A percentile compares a stretch with the other conserved stretches of the same genome.
These are phyloP conservation scores for Didymella lethalis DNA, from an alignment of 2,329 filamentous ascomycete genomes.

Conservation along the genomic window DNA sequence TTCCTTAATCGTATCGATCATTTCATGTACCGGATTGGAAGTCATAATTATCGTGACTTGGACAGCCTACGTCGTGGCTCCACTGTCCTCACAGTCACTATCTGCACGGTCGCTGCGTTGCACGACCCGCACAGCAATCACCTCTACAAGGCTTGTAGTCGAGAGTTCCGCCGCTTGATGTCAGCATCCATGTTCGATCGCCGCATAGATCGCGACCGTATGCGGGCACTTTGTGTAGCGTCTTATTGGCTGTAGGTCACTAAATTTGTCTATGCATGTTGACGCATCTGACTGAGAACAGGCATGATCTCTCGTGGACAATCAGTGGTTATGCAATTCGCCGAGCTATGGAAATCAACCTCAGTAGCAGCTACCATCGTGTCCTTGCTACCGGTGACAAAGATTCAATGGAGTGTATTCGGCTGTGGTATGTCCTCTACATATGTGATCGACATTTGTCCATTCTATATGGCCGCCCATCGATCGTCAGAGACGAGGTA, in stretches of 20 bases:
- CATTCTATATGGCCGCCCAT: constrained; percentile 66
- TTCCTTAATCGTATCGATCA: constrained; percentile 57
- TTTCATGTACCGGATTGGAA: constrained; percentile 58
- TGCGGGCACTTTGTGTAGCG: constrained; percentile 67
- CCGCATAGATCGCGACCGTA: constrained; percentile 65
- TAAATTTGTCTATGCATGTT: background rate
- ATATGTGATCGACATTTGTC: constrained; percentile 72
- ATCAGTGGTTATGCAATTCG: constrained; percentile 64
- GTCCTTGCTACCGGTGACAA: constrained; percentile 52
- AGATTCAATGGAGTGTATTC: constrained; percentile 61
- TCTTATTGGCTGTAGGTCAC: constrained; percentile 64
- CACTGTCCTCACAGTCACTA: constrained; percentile 63
- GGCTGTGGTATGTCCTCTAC: constrained; percentile 67
- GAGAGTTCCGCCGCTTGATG: constrained; percentile 65
- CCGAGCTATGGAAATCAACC: constrained; percentile 58
- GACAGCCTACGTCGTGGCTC: constrained; percentile 61
- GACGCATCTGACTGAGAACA: background rate
- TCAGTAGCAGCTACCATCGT: constrained; percentile 55
- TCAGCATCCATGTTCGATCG: constrained; percentile 66
- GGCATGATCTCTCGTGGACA: constrained; percentile 68
- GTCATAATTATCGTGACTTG: constrained; percentile 56
- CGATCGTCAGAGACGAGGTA: constrained; percentile 65
- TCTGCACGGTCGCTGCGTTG: constrained; percentile 65
- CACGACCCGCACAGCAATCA: constrained; percentile 65
- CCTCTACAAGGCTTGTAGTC: constrained; percentile 62